A percentile compares a stretch with the other conserved stretches of the same genome.
Conservation (phyloP, 129 eudicot species). For the Lonicera japonica region DNA sequence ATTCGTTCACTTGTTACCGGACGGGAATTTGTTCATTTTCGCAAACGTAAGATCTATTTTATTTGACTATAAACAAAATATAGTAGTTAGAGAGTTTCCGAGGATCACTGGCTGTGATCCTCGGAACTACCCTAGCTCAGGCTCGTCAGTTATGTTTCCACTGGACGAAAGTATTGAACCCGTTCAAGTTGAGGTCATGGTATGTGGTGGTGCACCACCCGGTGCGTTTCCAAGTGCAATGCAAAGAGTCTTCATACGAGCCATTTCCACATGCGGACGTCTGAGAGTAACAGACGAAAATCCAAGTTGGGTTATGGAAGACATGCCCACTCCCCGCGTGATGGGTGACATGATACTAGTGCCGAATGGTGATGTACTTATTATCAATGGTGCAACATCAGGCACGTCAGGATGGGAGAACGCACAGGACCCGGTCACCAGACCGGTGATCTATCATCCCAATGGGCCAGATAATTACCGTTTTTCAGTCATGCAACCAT, state of each 20-base stretch:
- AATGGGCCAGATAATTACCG: constrained; percentile 4
- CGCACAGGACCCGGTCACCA: constrained; percentile 49
- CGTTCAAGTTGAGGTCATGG: constrained; percentile 42
- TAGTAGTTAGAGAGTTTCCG: constrained; percentile 44
- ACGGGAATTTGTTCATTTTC: constrained; percentile 65
- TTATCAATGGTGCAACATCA: constrained; percentile 64
- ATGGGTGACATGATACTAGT: constrained; percentile 88
- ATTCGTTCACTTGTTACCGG: constrained; percentile 63
- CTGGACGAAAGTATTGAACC: constrained; percentile 45
- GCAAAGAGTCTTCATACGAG: constrained; percentile 27
- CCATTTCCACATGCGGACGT: constrained; percentile 46
- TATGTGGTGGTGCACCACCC: constrained; percentile 75
- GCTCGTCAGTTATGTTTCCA: constrained; percentile 70
- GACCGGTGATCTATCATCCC: constrained; percentile 62
- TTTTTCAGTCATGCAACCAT: constrained; percentile 47
- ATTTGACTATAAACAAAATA: constrained; percentile 43
- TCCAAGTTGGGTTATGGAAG: constrained; percentile 55
- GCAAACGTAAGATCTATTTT: constrained; percentile 51
- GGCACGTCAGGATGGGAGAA: constrained; percentile 78
- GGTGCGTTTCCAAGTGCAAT: constrained; percentile 23
- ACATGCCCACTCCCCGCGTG: constrained; percentile 69
- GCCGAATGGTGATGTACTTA: constrained; percentile 49
- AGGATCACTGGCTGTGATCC: constrained; percentile 47
- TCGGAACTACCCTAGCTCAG: constrained; percentile 71
- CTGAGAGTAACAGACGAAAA: constrained; percentile 30